Evolutionary conservation across 192 early-diverging fungal genomes (phyloP).

Genomic region (Glomus cerebriforme): DNA sequence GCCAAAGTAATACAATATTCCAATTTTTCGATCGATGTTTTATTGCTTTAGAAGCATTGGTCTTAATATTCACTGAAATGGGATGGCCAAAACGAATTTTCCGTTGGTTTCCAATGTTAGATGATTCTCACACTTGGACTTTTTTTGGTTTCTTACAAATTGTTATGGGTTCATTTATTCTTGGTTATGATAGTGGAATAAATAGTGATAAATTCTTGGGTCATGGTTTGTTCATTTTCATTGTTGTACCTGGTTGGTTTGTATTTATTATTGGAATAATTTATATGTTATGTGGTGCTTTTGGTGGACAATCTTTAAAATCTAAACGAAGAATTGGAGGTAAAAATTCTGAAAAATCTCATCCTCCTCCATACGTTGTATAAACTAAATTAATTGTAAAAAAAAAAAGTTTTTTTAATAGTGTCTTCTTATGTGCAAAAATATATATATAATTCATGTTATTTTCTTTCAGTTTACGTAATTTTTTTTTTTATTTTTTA

Average conservation of each 20-base stretch:
- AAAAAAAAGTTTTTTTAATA: not conserved
- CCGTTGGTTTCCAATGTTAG: constrained; percentile 22
- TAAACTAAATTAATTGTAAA: not conserved
- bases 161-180: constrained; percentile 15
- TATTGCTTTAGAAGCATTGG: constrained; percentile 16
- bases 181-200: constrained; percentile 34
- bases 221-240: constrained; percentile 24
- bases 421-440: not conserved
- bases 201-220: constrained; percentile 10
- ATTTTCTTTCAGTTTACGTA: not conserved
- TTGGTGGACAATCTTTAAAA: constrained; percentile 16
- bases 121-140: constrained; percentile 28
- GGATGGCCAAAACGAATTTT: constrained; percentile 16
- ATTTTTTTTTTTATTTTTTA: not conserved
- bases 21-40: constrained; percentile 27
- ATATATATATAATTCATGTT: not conserved
- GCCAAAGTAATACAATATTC: constrained; percentile 31
- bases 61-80: constrained; percentile 26
- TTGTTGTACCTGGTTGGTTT: constrained; percentile 27
- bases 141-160: constrained; percentile 31
- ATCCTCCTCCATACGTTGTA: constrained; percentile 17
- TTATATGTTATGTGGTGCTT: constrained; percentile 9
- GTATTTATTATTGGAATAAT: constrained; percentile 31
- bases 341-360: not conserved
- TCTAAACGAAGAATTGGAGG: not conserved